Percentiles rank a stretch among this genome's conserved stretches.
Conservation (phyloP, 306 rosid species). For the Acacia acuminata region DNA sequence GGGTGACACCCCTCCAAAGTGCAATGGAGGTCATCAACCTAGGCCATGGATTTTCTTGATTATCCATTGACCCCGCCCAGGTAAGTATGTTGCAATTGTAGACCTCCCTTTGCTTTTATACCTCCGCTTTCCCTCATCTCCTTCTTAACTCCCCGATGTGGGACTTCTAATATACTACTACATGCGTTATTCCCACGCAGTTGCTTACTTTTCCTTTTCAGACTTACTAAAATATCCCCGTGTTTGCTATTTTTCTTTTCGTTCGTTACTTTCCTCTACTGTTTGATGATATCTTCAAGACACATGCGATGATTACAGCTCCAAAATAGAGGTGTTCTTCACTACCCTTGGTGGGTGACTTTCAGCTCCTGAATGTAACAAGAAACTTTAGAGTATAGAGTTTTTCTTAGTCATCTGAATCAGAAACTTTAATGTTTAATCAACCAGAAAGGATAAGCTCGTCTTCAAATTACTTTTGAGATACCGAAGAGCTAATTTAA, state of each 20-base stretch:
- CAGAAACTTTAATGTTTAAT: too few species aligned
- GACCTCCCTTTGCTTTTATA: neutral
- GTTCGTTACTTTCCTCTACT: neutral
- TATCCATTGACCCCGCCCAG: conserved; percentile 49
- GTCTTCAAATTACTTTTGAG: neutral
- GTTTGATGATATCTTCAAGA: neutral
- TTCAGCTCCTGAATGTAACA: too few species aligned
- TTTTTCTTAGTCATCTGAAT: neutral
- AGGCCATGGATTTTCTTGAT: conserved; percentile 41
- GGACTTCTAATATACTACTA: neutral
- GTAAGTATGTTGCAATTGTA: conserved; percentile 32
- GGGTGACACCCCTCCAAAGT: conserved; percentile 14
- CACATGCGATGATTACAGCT: neutral
- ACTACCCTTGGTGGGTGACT: neutral
- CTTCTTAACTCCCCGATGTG: neutral
- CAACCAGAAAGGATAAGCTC: neutral
- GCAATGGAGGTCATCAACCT: conserved; percentile 55
- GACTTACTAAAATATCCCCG: too few species aligned
- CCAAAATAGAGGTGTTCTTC: neutral
- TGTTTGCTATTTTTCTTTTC: neutral
- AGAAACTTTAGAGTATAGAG: neutral
- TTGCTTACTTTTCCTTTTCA: neutral
- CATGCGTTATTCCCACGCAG: neutral
- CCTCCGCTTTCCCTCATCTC: neutral
- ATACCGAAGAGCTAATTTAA: neutral